Conservation (phyloP, 2,329 filamentous ascomycete genomes). For the Metarhizium sp. region DNA sequence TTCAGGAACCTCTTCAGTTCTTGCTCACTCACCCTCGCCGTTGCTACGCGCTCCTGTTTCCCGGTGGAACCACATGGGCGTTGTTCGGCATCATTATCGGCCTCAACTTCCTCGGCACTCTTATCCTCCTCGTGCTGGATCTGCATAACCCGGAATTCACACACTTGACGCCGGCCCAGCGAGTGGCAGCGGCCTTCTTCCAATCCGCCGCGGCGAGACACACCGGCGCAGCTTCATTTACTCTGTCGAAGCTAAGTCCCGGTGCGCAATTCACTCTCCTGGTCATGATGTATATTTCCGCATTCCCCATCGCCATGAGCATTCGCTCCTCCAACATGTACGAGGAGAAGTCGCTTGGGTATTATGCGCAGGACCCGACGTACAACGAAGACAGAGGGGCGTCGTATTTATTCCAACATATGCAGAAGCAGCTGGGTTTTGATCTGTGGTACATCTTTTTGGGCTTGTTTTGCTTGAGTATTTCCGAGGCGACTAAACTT, state of each 20-base stretch:
- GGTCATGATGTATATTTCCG: conserved; percentile 58
- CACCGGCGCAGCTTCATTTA: conserved; percentile 40
- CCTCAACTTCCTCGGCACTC: conserved; percentile 44
- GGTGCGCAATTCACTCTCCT: conserved; percentile 49
- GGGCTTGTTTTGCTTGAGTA: conserved; percentile 10
- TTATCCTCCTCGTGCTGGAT: conserved; percentile 43
- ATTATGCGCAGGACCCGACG: conserved; percentile 35
- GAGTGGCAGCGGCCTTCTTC: conserved; percentile 48
- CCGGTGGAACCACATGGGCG: conserved; percentile 48
- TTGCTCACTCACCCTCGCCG: conserved; percentile 53
- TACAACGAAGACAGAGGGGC: conserved; percentile 18
- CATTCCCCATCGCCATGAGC: conserved; percentile 51
- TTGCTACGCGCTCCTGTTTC: conserved; percentile 55
- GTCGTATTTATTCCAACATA: conserved; percentile 22
- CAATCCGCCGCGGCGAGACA: conserved; percentile 42
- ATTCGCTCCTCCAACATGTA: conserved; percentile 53
- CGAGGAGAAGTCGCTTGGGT: conserved; percentile 50
- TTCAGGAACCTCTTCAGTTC: conserved; percentile 40
- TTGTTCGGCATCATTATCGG: conserved; percentile 39
- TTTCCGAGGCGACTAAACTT: not conserved
- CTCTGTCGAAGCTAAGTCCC: conserved; percentile 39
- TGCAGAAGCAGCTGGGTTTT: conserved; percentile 29
- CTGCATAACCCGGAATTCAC: conserved; percentile 42
- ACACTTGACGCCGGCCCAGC: conserved; percentile 31
- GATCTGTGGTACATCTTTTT: conserved; percentile 33